Evolutionary conservation across 176 grass and related monocot genomes (phyloP).

Genomic region (Panicum miliaceum): DNA sequence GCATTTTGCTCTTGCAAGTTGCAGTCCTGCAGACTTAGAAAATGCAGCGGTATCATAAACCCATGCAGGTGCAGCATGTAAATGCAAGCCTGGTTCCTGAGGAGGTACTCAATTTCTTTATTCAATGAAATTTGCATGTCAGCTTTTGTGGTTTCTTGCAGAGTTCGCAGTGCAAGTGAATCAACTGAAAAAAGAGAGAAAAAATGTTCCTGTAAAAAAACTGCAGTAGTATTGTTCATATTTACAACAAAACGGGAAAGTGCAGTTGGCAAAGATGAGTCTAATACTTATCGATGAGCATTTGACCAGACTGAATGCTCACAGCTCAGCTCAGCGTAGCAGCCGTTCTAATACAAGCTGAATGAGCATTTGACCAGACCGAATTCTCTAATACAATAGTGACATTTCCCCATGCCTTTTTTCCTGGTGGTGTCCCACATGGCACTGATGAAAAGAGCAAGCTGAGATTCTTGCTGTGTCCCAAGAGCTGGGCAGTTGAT

Average conservation of each 20-base stretch:
- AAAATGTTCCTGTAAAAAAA: conserved; percentile 3
- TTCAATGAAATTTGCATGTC: conserved; percentile 30
- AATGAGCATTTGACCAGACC: conserved; percentile 48
- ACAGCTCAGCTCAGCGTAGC: conserved; percentile 1
- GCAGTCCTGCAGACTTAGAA: conserved; percentile 11
- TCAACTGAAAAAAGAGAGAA: not conserved
- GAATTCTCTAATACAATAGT: conserved; percentile 6
- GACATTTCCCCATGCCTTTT: conserved; percentile 20
- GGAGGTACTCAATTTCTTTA: not conserved
- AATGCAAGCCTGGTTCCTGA: conserved; percentile 35
- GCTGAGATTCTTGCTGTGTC: conserved; percentile 65
- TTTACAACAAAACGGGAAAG: conserved; percentile 22
- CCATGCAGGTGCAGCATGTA: conserved; percentile 35
- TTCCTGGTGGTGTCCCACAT: conserved; percentile 35
- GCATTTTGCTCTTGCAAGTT: conserved; percentile 19
- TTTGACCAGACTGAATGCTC: conserved; percentile 36
- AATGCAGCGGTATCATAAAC: conserved; percentile 45
- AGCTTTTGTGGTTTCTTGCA: conserved; percentile 26
- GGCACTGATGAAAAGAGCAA: conserved; percentile 54
- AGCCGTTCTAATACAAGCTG: too few relatives aligned
- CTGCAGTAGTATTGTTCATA: conserved; percentile 1
- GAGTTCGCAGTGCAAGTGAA: conserved; percentile 17
- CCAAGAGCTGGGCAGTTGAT: conserved; percentile 54
- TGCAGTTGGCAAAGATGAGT: conserved; percentile 10
- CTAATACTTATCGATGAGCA: conserved; percentile 42